Conservation (phyloP, 2,329 filamentous ascomycete genomes). For the Curvularia verruculosa region DNA sequence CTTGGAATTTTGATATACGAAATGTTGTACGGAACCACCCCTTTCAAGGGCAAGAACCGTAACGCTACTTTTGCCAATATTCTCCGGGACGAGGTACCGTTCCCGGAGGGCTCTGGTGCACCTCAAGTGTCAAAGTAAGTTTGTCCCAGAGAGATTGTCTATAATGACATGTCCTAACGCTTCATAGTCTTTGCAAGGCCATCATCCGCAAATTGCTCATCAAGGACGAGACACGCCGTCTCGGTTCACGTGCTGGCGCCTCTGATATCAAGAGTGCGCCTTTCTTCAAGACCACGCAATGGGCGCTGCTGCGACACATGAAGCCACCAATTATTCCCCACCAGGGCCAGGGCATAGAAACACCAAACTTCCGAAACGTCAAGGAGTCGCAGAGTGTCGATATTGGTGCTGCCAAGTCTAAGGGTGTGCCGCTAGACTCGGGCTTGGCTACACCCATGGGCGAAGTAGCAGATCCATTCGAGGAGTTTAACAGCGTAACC, state of each 20-base stretch:
- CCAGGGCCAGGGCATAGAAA: slow-evolving; percentile 87
- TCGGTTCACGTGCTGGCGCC: slow-evolving; percentile 91
- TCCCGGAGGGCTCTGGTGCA: slow-evolving; percentile 83
- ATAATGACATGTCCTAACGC: slow-evolving; percentile 38
- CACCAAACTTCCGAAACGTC: slow-evolving; percentile 95
- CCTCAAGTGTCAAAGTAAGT: slow-evolving; percentile 92
- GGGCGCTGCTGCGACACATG: slow-evolving; percentile 96
- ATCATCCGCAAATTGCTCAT: slow-evolving; percentile 95
- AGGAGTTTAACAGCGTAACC: slow-evolving; percentile 98
- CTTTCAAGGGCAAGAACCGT: slow-evolving; percentile 98
- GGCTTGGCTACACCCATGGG: slow-evolving; percentile 83
- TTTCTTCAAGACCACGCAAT: slow-evolving; percentile 95
- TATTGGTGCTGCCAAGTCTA: slow-evolving; percentile 63
- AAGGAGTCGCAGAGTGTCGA: slow-evolving; percentile 97
- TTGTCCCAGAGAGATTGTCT: background rate
- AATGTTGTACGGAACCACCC: slow-evolving; percentile 97
- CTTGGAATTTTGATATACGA: slow-evolving; percentile 96
- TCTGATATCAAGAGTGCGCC: slow-evolving; percentile 96
- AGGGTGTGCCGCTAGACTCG: slow-evolving; percentile 85
- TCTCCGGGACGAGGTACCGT: slow-evolving; percentile 90
- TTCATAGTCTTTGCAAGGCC: slow-evolving; percentile 84
- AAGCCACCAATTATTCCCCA: slow-evolving; percentile 97
- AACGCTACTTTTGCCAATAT: slow-evolving; percentile 99
- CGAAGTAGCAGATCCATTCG: slow-evolving; percentile 87
- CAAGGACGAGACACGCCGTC: slow-evolving; percentile 92